These are phyloP conservation scores for Kwoniella europaea DNA, from an alignment of 768 basidiomycete genomes.

Conservation along the genomic window DNA sequence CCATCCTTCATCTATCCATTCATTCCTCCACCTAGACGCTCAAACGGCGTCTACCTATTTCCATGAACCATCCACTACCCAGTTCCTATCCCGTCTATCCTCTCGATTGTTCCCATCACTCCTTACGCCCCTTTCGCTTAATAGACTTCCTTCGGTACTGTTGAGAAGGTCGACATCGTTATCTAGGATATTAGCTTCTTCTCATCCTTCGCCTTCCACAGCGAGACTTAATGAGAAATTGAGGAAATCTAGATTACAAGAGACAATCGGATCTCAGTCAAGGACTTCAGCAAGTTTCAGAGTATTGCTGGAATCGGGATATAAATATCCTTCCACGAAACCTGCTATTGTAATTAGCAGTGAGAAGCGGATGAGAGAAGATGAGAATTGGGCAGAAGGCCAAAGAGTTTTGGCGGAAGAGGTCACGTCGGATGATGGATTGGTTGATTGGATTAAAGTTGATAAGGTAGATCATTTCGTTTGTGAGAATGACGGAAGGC, in stretches of 20 bases:
- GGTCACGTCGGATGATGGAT: constrained; percentile 50
- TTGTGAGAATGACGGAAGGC: constrained; percentile 32
- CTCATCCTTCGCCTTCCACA: constrained; percentile 42
- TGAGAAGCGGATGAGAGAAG: constrained; percentile 40
- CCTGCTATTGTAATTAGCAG: constrained; percentile 48
- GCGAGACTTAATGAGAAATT: constrained; percentile 46
- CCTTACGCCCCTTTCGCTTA: constrained; percentile 51
- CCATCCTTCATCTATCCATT: constrained; percentile 47
- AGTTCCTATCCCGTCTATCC: constrained; percentile 45
- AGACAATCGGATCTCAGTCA: constrained; percentile 51
- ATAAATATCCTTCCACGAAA: constrained; percentile 40
- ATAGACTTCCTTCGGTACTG: constrained; percentile 51
- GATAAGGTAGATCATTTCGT: constrained; percentile 33
- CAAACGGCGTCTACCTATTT: constrained; percentile 57
- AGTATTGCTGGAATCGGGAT: constrained; percentile 37
- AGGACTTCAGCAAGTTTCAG: constrained; percentile 48
- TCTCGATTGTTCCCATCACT: constrained; percentile 50
- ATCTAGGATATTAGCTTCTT: constrained; percentile 52
- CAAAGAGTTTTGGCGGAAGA: constrained; percentile 54
- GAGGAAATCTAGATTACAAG: constrained; percentile 53
- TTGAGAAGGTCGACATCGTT: constrained; percentile 49
- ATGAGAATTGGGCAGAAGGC: constrained; percentile 52
- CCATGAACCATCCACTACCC: constrained; percentile 41
- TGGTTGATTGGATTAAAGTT: constrained; percentile 45
- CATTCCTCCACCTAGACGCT: constrained; percentile 55